These are phyloP conservation scores for Tetrapisispora iriomotensis DNA, from an alignment of 805 yeast genomes.

Conservation along the genomic window DNA sequence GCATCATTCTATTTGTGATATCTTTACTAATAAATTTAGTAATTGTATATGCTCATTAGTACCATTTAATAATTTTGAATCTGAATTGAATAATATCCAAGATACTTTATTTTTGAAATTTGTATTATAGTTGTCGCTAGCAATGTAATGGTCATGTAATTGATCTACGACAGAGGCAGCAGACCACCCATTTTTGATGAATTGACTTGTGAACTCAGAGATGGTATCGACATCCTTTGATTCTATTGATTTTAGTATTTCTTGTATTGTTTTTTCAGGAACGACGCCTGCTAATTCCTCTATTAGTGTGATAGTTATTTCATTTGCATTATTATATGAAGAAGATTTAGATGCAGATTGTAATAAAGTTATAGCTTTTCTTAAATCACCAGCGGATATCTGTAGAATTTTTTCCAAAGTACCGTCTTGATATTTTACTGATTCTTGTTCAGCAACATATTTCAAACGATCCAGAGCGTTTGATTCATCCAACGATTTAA, in stretches of 20 bases:
- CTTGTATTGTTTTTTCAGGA: constrained; percentile 38
- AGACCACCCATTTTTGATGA: constrained; percentile 65
- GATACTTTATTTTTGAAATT: constrained; percentile 58
- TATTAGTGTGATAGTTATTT: constrained; percentile 38
- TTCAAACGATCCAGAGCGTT: constrained; percentile 63
- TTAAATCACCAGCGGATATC: constrained; percentile 82
- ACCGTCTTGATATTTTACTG: constrained; percentile 35
- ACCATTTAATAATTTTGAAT: constrained; percentile 68
- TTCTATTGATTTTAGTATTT: constrained; percentile 33
- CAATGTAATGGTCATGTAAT: constrained; percentile 55
- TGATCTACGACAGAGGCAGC: constrained; percentile 63
- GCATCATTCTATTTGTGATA: constrained; percentile 33
- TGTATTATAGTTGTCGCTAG: constrained; percentile 42
- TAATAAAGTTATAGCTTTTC: constrained; percentile 83
- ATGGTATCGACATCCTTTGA: constrained; percentile 29
- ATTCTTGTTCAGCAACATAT: constrained; percentile 45
- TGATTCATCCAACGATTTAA: constrained; percentile 60
- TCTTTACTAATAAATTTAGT: constrained; percentile 48
- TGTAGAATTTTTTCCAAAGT: constrained; percentile 53
- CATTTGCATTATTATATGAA: constrained; percentile 29
- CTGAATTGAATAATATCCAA: constrained; percentile 58
- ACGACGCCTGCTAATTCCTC: constrained; percentile 73
- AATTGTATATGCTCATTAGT: constrained; percentile 82
- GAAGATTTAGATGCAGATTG: constrained; percentile 68
- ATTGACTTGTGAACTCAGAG: constrained; percentile 34